Percentiles rank a stretch among this genome's conserved stretches.
These are phyloP conservation scores for Aspergillus ellipticus DNA, from an alignment of 495 filamentous ascomycete species.

Conservation along the genomic window DNA sequence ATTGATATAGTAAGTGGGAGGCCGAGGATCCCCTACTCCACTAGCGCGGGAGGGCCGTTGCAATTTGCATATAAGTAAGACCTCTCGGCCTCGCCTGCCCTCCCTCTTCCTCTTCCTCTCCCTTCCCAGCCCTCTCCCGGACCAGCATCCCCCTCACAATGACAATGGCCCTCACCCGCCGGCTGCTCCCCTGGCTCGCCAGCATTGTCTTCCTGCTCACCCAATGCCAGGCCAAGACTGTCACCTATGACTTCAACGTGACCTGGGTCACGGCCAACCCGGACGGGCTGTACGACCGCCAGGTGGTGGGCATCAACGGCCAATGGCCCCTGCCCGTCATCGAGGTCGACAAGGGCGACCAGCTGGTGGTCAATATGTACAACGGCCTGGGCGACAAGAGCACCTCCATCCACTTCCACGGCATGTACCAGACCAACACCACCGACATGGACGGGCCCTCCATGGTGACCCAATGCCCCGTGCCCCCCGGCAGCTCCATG, in stretches of 20 bases:
- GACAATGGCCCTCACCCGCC: neutral
- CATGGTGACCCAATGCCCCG: conserved; percentile 64
- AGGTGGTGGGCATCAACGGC: conserved; percentile 75
- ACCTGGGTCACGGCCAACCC: conserved; percentile 79
- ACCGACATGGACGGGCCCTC: conserved; percentile 72
- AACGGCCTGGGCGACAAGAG: conserved; percentile 70
- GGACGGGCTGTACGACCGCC: conserved; percentile 62
- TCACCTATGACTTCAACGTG: conserved; percentile 75
- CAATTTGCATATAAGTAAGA: too few relatives aligned
- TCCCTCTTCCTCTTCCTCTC: neutral
- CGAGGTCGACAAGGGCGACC: conserved; percentile 66
- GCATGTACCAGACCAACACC: conserved; percentile 67
- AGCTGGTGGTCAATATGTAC: conserved; percentile 64
- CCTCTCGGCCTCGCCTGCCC: too few relatives aligned
- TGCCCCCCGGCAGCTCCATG: conserved; percentile 59
- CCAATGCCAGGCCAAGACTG: conserved; percentile 48
- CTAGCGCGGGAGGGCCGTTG: too few relatives aligned
- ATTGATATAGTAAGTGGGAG: too few relatives aligned
- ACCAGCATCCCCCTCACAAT: neutral
- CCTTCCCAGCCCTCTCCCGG: neutral
- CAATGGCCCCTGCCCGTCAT: conserved; percentile 74
- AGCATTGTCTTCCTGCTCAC: neutral
- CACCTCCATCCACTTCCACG: conserved; percentile 76
- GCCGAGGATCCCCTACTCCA: too few relatives aligned
- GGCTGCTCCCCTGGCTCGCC: neutral